Evolutionary conservation across 2,329 filamentous ascomycete genomes (phyloP).

Genomic region (Graphium sp.): DNA sequence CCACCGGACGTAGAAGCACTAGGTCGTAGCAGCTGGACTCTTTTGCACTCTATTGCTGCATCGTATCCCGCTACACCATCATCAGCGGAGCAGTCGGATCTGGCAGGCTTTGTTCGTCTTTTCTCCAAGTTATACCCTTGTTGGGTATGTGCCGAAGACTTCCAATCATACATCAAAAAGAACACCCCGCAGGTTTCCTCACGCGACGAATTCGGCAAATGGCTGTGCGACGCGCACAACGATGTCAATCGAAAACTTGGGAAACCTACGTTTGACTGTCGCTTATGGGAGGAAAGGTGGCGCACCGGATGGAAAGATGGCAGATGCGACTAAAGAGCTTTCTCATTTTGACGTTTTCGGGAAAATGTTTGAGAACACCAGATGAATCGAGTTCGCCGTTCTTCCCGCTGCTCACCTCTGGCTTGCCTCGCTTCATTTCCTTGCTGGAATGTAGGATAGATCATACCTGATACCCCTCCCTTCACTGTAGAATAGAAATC

Average conservation of each 20-base stretch:
- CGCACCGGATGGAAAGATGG: constrained; percentile 70
- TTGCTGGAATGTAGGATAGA: no score
- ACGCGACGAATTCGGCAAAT: constrained; percentile 57
- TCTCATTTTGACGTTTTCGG: background rate
- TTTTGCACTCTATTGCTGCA: constrained; percentile 82
- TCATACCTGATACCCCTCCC: no score
- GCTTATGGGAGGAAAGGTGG: constrained; percentile 86
- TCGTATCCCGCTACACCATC: constrained; percentile 62
- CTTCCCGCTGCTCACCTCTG: no score
- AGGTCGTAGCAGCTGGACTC: constrained; percentile 80
- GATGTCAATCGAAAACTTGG: constrained; percentile 80
- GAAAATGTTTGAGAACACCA: background rate
- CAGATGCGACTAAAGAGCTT: constrained; percentile 31
- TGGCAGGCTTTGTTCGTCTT: constrained; percentile 58
- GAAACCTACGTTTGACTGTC: constrained; percentile 82
- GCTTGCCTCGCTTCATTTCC: no score
- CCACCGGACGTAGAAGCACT: constrained; percentile 80
- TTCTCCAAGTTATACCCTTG: constrained; percentile 88
- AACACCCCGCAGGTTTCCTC: constrained; percentile 46
- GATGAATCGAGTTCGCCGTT: no score
- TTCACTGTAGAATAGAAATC: no score
- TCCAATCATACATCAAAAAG: constrained; percentile 61
- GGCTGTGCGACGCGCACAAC: constrained; percentile 79
- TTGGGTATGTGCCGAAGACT: constrained; percentile 89
- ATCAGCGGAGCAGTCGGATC: constrained; percentile 53